Evolutionary conservation across 1,284 basidiomycete species (phyloP), one percentile per base, ranked within the genome.

Genomic region (Rhodotorula sp.): DNA sequence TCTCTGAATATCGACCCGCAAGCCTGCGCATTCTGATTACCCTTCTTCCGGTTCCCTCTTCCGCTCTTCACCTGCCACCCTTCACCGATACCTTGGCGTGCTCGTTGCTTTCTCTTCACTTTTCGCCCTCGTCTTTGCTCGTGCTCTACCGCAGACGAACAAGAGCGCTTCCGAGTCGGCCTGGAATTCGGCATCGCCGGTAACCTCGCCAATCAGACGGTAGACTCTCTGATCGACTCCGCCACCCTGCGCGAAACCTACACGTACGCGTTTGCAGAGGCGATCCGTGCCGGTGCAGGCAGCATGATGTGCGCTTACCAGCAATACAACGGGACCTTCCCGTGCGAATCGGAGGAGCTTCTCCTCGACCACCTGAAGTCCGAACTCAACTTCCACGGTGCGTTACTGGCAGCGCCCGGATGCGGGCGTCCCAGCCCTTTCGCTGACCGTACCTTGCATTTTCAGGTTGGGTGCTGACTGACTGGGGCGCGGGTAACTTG

Each of bases 241-340:
- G 42, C 54, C 0, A 63, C 61, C 8, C 29, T 33, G 1, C 55
- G 55, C 24, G 61, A 72, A 55, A 29, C 54, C 2, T 66, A 69
- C 55, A 30, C 60, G 3, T 69, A 56, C 26, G 53, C 60, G 0
- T 63, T 67, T 33, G 42, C 70, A 2, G 64, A 85, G 69, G 87
- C 87, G 58, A 86, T 91, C 20, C 85, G 87, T 82, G 90, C 89
- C 0, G 90, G 89, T 48, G 87, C 89, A 8, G 85, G 87, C 1
- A 86, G 86, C 57, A 84, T 92, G 70, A 93, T 93, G 91, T 92
- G 89, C 82, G 87, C 86, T 60, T 89, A 89, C 79, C 87, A 67
- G 86, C 22, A 45, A n/a, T 18, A 64, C 30, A 64, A 69, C 53
- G 64, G 64, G 14, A 64, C 46, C 0, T 33, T 64, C 12, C 54